phyloP scores from a whole-genome alignment of 1,139 yeast genomes.

The Pneumocystis jirovecii region DNA sequence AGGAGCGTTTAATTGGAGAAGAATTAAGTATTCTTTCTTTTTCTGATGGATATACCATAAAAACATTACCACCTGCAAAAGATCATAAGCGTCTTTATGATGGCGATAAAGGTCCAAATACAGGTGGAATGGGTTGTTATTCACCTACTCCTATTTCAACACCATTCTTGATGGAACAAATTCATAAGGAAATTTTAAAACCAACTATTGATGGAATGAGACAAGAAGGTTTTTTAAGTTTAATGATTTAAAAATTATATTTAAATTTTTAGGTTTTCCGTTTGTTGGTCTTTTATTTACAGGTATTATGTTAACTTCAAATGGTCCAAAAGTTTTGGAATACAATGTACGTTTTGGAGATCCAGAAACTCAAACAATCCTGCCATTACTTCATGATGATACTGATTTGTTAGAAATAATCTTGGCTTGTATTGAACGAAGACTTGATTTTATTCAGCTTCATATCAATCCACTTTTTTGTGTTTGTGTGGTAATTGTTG shows the following conservation, averaged over 20 bases:
- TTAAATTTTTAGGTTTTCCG: conserved; percentile 39
- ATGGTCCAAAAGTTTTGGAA: conserved; percentile 87
- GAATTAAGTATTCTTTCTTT: conserved; percentile 86
- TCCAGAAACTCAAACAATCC: conserved; percentile 95
- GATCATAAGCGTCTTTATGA: conserved; percentile 94
- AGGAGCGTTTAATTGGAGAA: conserved; percentile 92
- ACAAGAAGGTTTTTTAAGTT: conserved; percentile 38
- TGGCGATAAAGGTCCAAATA: conserved; percentile 84
- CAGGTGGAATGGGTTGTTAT: conserved; percentile 99
- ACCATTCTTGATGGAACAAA: conserved; percentile 48
- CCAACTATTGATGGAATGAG: conserved; percentile 97
- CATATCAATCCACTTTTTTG: conserved; percentile 50
- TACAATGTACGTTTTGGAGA: conserved; percentile 97
- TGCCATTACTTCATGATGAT: conserved; percentile 67
- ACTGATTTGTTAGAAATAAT: conserved; percentile 86
- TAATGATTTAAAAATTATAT: background rate
- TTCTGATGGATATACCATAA: conserved; percentile 84
- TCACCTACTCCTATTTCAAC: conserved; percentile 94
- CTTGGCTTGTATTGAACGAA: conserved; percentile 87
- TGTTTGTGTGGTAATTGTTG: conserved; percentile 89
- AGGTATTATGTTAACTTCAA: conserved; percentile 79
- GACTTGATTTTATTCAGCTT: conserved; percentile 72
- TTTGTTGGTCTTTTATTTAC: conserved; percentile 92
- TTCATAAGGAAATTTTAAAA: conserved; percentile 57
- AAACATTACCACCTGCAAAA: conserved; percentile 92